Base-by-base conservation (phyloP, 208 protist species). In the Crithidia acanthocephali region DNA sequence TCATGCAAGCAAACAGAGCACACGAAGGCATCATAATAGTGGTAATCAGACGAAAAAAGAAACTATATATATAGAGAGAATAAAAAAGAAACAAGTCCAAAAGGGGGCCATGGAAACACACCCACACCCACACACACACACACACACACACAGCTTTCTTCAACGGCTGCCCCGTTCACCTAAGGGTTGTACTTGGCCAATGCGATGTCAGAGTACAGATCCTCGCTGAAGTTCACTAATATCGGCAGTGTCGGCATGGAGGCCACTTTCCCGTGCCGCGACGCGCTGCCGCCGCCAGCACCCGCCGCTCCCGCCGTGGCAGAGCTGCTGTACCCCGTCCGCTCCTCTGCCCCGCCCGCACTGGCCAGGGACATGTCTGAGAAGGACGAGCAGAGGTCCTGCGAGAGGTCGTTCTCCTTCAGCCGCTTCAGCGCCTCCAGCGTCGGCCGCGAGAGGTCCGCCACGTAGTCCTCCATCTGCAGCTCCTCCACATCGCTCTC, bases 401-500 rank as follows among this genome's bases (percentile, higher is more conserved):
- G 51, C 35, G 42, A 25, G 2, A 37, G 18, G 28, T 28, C 22
- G 22, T 25, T 40, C 15, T 68, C 61, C 42, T 35, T 35, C 42
- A 75, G 35, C n/a, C 25, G 59, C 30, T 13, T n/a, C 33, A 75
- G 28, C 51, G 28, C n/a, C n/a, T 37, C 72, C 32, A 52, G 20
- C n/a, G 20, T 56, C 22, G 22, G 4, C 0, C 10, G 48, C 20
- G 69, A 40, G 15, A 67, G 32, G 40, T 61, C 65, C 13, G 45
- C 42, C 13, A 68, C 8, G 55, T 70, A 63, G 45, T 66, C 68
- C 27, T 72, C 66, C 28, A 68, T 59, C 45, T 25, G 20, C 20
- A 69, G 16, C 16, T 83, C 71, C n/a, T 81, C 67, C 0, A 61
- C 32, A 22, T 82, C 80, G 16, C 66, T 63, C 50, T 72, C 56